Conservation (phyloP, 441 rosid genomes). For the Rhodomyrtus psidioides region DNA sequence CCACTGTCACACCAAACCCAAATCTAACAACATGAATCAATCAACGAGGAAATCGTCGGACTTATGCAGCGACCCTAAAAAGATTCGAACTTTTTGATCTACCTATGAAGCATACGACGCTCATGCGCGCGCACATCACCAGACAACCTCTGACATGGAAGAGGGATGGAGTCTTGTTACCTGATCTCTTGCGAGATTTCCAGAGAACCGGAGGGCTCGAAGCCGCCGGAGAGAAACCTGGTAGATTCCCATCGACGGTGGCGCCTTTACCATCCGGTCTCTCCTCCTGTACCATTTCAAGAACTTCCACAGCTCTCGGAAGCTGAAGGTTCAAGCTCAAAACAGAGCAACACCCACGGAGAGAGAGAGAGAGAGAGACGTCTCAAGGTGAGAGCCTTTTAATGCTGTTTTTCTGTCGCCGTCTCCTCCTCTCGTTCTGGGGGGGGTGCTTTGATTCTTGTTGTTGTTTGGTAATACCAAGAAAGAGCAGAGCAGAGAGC, state of each 20-base stretch:
- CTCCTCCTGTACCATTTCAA: conserved; percentile 21
- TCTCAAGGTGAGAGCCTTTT: background rate
- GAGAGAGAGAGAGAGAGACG: background rate
- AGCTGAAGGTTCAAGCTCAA: background rate
- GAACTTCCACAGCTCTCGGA: background rate
- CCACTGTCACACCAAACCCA: background rate
- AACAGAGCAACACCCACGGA: background rate
- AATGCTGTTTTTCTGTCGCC: background rate
- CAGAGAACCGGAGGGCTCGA: conserved; percentile 54
- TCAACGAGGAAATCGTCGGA: background rate
- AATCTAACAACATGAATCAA: background rate
- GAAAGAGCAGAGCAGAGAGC: background rate
- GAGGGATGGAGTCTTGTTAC: conserved; percentile 15
- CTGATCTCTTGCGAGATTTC: conserved; percentile 80
- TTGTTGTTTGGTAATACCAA: background rate
- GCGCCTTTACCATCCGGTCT: background rate
- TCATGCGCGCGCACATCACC: background rate
- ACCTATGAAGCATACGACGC: background rate
- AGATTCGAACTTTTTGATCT: background rate
- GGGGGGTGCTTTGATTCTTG: background rate
- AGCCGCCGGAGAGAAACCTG: conserved; percentile 64
- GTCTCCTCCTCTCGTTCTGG: background rate
- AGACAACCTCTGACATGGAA: background rate
- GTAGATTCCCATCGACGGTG: conserved; percentile 28
- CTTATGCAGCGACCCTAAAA: background rate